Percentiles rank a stretch among this genome's conserved stretches.
These are phyloP conservation scores for Boletus rubroflammeus DNA, from an alignment of 768 basidiomycete genomes.

Conservation along the genomic window DNA sequence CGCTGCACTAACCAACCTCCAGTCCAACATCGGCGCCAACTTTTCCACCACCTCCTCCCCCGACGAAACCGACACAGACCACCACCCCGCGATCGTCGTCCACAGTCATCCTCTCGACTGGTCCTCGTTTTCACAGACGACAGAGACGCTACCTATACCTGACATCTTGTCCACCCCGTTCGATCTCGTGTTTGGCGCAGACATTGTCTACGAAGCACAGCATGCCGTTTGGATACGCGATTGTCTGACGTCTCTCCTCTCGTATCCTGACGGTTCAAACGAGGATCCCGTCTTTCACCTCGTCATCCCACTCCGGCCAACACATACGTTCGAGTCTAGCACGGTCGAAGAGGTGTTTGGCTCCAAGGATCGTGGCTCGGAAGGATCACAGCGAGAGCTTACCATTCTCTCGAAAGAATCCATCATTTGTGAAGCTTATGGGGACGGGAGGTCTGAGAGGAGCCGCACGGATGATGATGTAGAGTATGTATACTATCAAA, in stretches of 20 bases:
- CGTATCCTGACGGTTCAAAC: conserved; percentile 13
- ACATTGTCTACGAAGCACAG: conserved; percentile 50
- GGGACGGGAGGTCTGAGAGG: conserved; percentile 16
- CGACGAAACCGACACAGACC: not conserved
- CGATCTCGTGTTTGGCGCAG: conserved; percentile 51
- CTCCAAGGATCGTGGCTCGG: not conserved
- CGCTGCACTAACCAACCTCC: conserved; percentile 45
- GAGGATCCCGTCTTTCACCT: conserved; percentile 53
- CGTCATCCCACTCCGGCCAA: conserved; percentile 70
- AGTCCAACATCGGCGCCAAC: conserved; percentile 41
- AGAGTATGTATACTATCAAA: conserved; percentile 67
- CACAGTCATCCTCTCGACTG: conserved; percentile 37
- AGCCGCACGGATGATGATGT: conserved; percentile 46
- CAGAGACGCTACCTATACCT: conserved; percentile 3
- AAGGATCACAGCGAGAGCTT: conserved; percentile 30
- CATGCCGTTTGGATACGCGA: conserved; percentile 47
- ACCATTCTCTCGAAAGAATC: conserved; percentile 51
- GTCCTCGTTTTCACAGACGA: conserved; percentile 27
- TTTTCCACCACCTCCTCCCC: conserved; percentile 9
- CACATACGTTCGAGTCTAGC: conserved; percentile 55
- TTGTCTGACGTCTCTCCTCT: conserved; percentile 39
- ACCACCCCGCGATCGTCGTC: conserved; percentile 13
- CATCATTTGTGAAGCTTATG: conserved; percentile 50
- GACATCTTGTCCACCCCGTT: conserved; percentile 35
- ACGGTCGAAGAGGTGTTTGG: conserved; percentile 57